Percentiles rank a stretch among this genome's conserved stretches.
Evolutionary conservation across 345 rosid species (phyloP).

Genomic region (Lepidium didymum): DNA sequence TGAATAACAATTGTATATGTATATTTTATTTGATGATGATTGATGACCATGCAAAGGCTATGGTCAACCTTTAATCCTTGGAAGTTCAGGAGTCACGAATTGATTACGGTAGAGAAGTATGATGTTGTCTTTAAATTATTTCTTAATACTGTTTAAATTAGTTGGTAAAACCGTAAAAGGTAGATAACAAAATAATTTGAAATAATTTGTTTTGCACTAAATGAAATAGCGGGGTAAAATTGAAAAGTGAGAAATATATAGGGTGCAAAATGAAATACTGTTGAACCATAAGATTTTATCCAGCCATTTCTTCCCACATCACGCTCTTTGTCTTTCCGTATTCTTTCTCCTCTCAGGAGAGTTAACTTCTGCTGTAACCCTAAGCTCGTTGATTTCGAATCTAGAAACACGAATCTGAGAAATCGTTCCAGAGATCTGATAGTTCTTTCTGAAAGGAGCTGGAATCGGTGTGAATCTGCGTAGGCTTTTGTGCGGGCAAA

Average conservation of each 20-base stretch:
- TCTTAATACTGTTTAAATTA: too few relatives aligned
- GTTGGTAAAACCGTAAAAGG: too few relatives aligned
- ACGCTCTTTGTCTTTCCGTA: constrained; percentile 3
- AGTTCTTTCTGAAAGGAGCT: constrained; percentile 1
- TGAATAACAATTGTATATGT: not conserved
- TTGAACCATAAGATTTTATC: constrained; percentile 6
- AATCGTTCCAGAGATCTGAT: constrained; percentile 10
- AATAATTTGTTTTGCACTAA: too few relatives aligned
- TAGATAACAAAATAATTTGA: too few relatives aligned
- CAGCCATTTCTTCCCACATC: not conserved
- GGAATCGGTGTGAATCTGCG: not conserved
- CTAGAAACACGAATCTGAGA: not conserved
- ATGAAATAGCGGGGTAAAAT: not conserved
- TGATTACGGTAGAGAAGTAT: not conserved
- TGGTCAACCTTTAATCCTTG: not conserved
- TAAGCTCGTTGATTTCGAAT: constrained; percentile 5
- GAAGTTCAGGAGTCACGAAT: not conserved
- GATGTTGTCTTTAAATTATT: not conserved
- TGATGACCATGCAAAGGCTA: not conserved
- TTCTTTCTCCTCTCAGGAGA: constrained; percentile 8
- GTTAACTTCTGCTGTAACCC: constrained; percentile 17
- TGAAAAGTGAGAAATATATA: not conserved
- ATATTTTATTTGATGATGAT: not conserved
- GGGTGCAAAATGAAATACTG: constrained; percentile 12
- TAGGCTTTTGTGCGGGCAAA: not conserved